A percentile compares a stretch with the other conserved stretches of the same genome.
phyloP scores from a whole-genome alignment of 805 yeast species.

The Cyberlindnera misumaiensis region DNA sequence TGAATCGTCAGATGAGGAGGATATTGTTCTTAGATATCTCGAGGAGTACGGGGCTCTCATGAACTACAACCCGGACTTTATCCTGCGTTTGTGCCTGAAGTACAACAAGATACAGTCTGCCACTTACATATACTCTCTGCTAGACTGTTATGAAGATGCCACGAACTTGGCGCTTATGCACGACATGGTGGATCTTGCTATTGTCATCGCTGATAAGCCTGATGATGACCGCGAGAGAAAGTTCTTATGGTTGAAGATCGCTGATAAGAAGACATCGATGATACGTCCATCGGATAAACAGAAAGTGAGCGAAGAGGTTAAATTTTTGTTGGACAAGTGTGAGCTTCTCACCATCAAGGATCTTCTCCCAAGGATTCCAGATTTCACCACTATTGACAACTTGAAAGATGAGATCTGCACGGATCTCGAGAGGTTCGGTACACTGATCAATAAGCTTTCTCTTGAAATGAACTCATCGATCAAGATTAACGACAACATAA shows the following conservation, averaged over 20 bases:
- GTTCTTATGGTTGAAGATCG: conserved; percentile 64
- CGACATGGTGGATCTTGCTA: conserved; percentile 52
- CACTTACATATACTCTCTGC: conserved; percentile 59
- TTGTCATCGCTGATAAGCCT: conserved; percentile 50
- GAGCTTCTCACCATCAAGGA: conserved; percentile 66
- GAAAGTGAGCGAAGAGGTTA: conserved; percentile 23
- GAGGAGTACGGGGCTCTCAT: conserved; percentile 34
- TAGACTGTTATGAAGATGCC: conserved; percentile 75
- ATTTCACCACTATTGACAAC: conserved; percentile 71
- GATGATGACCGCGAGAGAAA: conserved; percentile 50
- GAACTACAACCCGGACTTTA: conserved; percentile 63
- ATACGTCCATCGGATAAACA: conserved; percentile 24
- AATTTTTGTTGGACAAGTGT: conserved; percentile 36
- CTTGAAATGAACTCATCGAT: conserved; percentile 73
- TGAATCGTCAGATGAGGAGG: conserved; percentile 24
- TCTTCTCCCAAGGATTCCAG: conserved; percentile 77
- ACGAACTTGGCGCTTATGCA: conserved; percentile 62
- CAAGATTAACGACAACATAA: conserved; percentile 50
- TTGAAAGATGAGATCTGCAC: conserved; percentile 77
- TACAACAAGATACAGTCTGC: conserved; percentile 58
- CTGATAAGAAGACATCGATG: conserved; percentile 25
- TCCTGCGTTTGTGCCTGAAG: conserved; percentile 64
- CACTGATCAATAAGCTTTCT: conserved; percentile 56
- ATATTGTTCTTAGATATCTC: conserved; percentile 42
- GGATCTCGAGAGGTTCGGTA: conserved; percentile 70